Conservation (phyloP, 2,329 filamentous ascomycete genomes). For the Teratosphaeria viscida region DNA sequence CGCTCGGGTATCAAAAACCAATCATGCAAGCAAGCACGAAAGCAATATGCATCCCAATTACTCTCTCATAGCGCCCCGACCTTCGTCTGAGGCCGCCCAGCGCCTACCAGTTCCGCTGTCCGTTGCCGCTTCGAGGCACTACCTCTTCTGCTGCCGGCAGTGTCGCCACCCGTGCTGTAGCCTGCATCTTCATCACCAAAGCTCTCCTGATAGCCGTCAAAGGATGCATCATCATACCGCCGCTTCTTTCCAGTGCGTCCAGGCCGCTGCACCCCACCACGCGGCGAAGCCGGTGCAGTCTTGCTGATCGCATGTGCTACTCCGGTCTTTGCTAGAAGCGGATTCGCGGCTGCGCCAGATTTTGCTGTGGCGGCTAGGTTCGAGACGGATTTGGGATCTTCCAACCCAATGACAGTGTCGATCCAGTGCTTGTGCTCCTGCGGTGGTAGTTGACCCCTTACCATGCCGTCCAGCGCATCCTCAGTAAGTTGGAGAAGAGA, state of each 20-base stretch:
- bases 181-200: constrained; percentile 56
- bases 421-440: constrained; percentile 31
- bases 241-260: constrained; percentile 62
- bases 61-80: neutral
- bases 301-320: constrained; percentile 11
- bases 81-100: neutral
- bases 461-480: neutral
- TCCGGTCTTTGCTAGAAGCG: constrained; percentile 15
- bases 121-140: constrained; percentile 20
- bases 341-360: constrained; percentile 10
- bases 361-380: constrained; percentile 5
- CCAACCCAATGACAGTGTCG: constrained; percentile 33
- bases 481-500: constrained; percentile 28
- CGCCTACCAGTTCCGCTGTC: neutral
- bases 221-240: constrained; percentile 64
- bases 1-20: neutral
- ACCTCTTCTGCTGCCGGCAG: constrained; percentile 35
- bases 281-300: constrained; percentile 28
- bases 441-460: constrained; percentile 29
- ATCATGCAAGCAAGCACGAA: neutral
- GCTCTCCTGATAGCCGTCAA: constrained; percentile 63
- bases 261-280: constrained; percentile 43
- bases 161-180: constrained; percentile 63
- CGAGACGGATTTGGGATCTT: constrained; percentile 24
- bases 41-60: neutral